Evolutionary conservation across 257 asterid genomes (phyloP).

Genomic region (Petunia secreta): DNA sequence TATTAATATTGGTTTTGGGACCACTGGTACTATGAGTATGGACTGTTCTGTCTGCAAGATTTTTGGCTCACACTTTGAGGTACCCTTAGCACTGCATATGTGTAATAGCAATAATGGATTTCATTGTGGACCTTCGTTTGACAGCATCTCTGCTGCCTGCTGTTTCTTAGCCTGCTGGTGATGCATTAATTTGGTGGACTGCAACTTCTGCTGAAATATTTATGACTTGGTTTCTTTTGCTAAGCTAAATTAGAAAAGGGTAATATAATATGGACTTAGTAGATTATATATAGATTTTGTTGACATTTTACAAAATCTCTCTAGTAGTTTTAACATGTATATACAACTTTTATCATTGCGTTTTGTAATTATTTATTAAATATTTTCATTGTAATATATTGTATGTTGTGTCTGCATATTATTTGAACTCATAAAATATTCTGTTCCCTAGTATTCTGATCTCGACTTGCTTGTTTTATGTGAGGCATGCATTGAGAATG

Average conservation of each 20-base stretch:
- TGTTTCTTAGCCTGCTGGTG: background rate
- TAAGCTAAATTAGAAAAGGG: no score
- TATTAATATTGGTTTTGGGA: conserved; percentile 18
- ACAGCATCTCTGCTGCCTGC: background rate
- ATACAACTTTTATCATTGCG: no score
- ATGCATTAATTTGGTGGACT: conserved; percentile 21
- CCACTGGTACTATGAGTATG: conserved; percentile 4
- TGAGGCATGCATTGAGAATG: background rate
- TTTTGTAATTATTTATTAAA: background rate
- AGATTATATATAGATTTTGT: no score
- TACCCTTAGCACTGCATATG: conserved; percentile 11
- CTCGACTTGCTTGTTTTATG: background rate
- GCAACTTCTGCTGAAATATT: background rate
- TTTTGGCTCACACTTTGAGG: conserved; percentile 25
- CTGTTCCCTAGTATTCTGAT: background rate
- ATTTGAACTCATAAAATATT: background rate
- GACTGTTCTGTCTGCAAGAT: background rate
- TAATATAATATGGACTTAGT: no score
- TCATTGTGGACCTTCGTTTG: conserved; percentile 32
- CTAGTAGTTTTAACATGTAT: no score
- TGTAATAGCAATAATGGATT: conserved; percentile 35
- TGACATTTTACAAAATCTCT: no score
- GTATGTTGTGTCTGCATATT: no score
- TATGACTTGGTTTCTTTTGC: no score
- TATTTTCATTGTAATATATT: background rate